phyloP scores from a whole-genome alignment of 2,329 filamentous ascomycete genomes.

The Dothideomycetidae sp. region DNA sequence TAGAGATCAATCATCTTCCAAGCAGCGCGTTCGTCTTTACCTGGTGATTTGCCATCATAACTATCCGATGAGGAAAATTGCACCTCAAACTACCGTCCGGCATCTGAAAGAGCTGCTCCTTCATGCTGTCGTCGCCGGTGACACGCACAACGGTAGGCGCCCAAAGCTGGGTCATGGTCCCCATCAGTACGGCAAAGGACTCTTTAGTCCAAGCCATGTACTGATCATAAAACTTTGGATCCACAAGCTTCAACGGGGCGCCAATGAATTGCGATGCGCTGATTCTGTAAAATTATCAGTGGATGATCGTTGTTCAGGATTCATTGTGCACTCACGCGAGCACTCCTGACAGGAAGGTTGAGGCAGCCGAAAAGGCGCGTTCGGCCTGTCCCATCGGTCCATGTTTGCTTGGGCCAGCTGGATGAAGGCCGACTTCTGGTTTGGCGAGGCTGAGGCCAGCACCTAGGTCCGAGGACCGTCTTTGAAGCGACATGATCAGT shows the following conservation, averaged over 20 bases:
- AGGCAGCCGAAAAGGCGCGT: constrained; percentile 35
- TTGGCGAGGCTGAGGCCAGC: constrained; percentile 30
- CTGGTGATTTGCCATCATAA: constrained; percentile 79
- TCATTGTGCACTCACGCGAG: constrained; percentile 26
- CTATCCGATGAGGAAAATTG: constrained; percentile 63
- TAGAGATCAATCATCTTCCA: constrained; percentile 60
- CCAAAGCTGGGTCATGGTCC: constrained; percentile 74
- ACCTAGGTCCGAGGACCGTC: constrained; percentile 21
- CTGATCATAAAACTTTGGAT: constrained; percentile 64
- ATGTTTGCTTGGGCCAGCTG: constrained; percentile 31
- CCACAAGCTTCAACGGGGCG: constrained; percentile 58
- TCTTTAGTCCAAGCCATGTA: constrained; percentile 83
- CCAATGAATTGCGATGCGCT: constrained; percentile 62
- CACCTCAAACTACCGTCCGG: constrained; percentile 58
- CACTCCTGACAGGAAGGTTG: constrained; percentile 36
- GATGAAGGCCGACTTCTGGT: constrained; percentile 23
- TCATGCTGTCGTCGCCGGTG: constrained; percentile 67
- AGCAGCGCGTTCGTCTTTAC: constrained; percentile 15
- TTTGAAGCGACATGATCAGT: not conserved
- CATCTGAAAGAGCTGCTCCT: constrained; percentile 55
- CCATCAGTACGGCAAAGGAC: constrained; percentile 64
- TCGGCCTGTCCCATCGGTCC: constrained; percentile 35
- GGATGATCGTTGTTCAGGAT: not conserved
- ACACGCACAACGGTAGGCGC: constrained; percentile 65
- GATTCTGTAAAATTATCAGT: constrained; percentile 23